Evolutionary conservation across 768 basidiomycete species (phyloP).

Genomic region (Macrolepiota dolichaula): DNA sequence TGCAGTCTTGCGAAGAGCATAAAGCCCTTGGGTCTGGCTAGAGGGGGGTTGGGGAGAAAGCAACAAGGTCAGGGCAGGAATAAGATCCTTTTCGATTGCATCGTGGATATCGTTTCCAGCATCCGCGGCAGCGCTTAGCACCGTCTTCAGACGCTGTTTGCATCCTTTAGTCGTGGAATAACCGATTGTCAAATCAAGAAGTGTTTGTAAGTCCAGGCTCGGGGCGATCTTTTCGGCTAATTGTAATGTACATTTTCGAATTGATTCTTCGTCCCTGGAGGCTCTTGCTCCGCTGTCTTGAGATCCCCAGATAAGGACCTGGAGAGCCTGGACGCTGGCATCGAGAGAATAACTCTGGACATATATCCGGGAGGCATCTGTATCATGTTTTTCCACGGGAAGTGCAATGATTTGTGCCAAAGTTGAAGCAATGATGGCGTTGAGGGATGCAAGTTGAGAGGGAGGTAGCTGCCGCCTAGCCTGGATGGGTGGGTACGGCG

Average conservation of each 20-base stretch:
- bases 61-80: constrained; percentile 56
- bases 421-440: constrained; percentile 42
- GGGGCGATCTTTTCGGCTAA: constrained; percentile 57
- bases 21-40: constrained; percentile 42
- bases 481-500: constrained; percentile 5
- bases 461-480: constrained; percentile 18
- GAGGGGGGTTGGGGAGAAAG: constrained; percentile 32
- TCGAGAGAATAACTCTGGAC: constrained; percentile 58
- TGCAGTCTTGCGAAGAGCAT: constrained; percentile 60
- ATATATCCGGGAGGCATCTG: constrained; percentile 42
- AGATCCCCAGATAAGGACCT: constrained; percentile 55
- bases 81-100: constrained; percentile 39
- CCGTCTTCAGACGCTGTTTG: constrained; percentile 32
- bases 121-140: constrained; percentile 39
- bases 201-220: constrained; percentile 46
- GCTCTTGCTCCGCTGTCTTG: constrained; percentile 14
- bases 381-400: constrained; percentile 44
- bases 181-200: constrained; percentile 62
- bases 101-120: constrained; percentile 29
- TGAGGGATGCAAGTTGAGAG: constrained; percentile 47
- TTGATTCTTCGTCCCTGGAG: constrained; percentile 38
- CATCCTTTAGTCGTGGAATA: constrained; percentile 44
- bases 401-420: constrained; percentile 47
- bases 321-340: constrained; percentile 46
- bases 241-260: constrained; percentile 46